Conservation (phyloP, 2,329 filamentous ascomycete genomes). For the Penicillium sp. region DNA sequence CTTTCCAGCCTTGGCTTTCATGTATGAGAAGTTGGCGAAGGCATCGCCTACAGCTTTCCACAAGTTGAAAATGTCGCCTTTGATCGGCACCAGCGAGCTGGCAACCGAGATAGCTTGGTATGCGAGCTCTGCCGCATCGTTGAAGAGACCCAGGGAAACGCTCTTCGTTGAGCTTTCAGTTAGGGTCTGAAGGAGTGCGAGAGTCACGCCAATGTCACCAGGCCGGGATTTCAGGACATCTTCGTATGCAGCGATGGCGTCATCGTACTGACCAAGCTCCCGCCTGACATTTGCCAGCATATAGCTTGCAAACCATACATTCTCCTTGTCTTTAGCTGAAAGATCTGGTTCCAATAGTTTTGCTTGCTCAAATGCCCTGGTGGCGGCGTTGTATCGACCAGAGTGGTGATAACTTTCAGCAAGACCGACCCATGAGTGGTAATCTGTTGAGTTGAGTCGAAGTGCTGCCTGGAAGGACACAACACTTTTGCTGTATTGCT, state of each 20-base stretch:
- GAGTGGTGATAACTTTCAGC: constrained; percentile 98
- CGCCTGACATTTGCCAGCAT: constrained; percentile 94
- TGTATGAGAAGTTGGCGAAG: constrained; percentile 76
- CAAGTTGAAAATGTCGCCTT: constrained; percentile 78
- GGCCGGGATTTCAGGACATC: constrained; percentile 67
- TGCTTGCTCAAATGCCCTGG: constrained; percentile 84
- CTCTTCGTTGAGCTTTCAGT: constrained; percentile 76
- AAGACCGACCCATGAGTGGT: constrained; percentile 92
- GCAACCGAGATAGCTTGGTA: constrained; percentile 68
- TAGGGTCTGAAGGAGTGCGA: constrained; percentile 83
- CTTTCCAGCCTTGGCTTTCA: constrained; percentile 64
- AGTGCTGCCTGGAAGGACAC: constrained; percentile 89
- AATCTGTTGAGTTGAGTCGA: constrained; percentile 78
- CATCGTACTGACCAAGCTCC: constrained; percentile 85
- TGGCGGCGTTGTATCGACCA: constrained; percentile 88
- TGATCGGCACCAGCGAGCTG: constrained; percentile 56
- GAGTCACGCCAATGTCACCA: constrained; percentile 78
- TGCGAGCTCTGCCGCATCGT: constrained; percentile 72
- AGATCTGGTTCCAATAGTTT: constrained; percentile 67
- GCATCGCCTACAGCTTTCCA: constrained; percentile 94
- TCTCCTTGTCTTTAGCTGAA: constrained; percentile 56
- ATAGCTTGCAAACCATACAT: constrained; percentile 94
- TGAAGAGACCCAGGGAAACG: constrained; percentile 80
- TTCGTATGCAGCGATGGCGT: constrained; percentile 74
- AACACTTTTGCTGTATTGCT: constrained; percentile 84